Evolutionary conservation across 805 yeast species (phyloP).

Genomic region (Yarrowia osloensis): DNA sequence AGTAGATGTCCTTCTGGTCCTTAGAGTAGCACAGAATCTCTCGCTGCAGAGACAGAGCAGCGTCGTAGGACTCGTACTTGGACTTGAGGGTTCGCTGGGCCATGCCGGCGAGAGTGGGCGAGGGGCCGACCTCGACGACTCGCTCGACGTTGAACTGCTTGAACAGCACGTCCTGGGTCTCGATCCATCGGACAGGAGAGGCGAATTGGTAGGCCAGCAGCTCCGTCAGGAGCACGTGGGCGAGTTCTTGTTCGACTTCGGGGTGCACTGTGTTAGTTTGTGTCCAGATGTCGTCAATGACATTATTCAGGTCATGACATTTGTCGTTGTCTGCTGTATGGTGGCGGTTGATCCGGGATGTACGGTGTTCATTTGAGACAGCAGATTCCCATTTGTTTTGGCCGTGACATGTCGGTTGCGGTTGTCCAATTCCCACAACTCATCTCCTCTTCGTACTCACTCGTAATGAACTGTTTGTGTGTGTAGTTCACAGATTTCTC

Average conservation of each 20-base stretch:
- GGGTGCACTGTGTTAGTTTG: slow-evolving; percentile 61
- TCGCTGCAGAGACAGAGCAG: slow-evolving; percentile 89
- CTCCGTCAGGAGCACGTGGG: slow-evolving; percentile 92
- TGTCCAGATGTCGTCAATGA: too few relatives aligned
- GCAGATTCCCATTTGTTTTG: neutral
- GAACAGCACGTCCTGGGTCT: slow-evolving; percentile 96
- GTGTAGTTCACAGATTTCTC: neutral
- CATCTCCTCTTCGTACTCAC: neutral
- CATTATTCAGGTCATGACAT: too few relatives aligned
- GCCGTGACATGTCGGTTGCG: neutral
- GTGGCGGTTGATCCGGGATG: neutral
- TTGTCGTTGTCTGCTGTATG: neutral
- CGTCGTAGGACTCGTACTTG: slow-evolving; percentile 96
- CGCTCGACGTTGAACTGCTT: slow-evolving; percentile 94
- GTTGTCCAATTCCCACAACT: too few relatives aligned
- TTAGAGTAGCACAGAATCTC: slow-evolving; percentile 94
- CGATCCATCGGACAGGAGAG: slow-evolving; percentile 99
- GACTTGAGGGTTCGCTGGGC: slow-evolving; percentile 93
- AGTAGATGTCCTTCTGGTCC: slow-evolving; percentile 94
- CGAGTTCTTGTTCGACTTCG: slow-evolving; percentile 95
- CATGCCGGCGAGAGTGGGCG: slow-evolving; percentile 98
- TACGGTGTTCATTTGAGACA: too few relatives aligned
- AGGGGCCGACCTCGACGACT: slow-evolving; percentile 97
- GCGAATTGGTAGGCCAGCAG: slow-evolving; percentile 98
- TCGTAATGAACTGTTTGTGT: neutral